A percentile compares a stretch with the other conserved stretches of the same genome.
These are phyloP conservation scores for Metschnikowia aberdeeniae DNA, from an alignment of 805 yeast species.

Conservation along the genomic window DNA sequence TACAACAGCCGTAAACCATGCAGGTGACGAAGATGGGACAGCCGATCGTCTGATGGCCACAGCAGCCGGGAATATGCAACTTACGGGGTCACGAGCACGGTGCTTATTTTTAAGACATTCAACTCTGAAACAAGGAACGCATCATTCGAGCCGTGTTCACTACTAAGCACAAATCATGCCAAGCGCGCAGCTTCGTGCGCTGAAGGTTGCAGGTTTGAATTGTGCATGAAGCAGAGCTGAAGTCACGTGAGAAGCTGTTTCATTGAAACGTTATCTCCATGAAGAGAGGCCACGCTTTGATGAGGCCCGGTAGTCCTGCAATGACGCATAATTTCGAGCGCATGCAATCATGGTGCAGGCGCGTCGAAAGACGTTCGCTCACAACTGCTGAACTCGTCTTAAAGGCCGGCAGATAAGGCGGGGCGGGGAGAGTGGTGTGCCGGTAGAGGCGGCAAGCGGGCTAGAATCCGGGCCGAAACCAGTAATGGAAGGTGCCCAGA, in stretches of 20 bases:
- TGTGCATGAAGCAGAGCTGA: slow-evolving; percentile 2
- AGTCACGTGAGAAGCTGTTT: no score
- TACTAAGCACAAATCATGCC: neutral
- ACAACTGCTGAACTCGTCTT: neutral
- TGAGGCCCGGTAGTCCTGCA: no score
- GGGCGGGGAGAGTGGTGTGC: no score
- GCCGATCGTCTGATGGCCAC: no score
- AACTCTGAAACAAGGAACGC: neutral
- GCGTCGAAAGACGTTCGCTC: neutral
- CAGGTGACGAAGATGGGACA: no score
- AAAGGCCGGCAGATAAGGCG: no score
- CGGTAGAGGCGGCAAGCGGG: neutral
- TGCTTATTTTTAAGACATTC: neutral
- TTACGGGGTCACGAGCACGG: neutral
- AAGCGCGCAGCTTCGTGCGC: slow-evolving; percentile 4
- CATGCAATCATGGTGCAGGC: neutral
- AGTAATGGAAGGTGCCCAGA: no score
- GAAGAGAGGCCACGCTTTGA: no score
- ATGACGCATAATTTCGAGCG: no score
- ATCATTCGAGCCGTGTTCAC: neutral
- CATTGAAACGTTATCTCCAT: no score
- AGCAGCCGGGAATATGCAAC: no score
- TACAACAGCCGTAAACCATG: no score
- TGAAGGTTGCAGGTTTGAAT: neutral
- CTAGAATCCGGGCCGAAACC: neutral